A percentile compares a stretch with the other conserved stretches of the same genome.
These are phyloP conservation scores for Panaeolus papilionaceus DNA, from an alignment of 768 basidiomycete species.

Conservation along the genomic window DNA sequence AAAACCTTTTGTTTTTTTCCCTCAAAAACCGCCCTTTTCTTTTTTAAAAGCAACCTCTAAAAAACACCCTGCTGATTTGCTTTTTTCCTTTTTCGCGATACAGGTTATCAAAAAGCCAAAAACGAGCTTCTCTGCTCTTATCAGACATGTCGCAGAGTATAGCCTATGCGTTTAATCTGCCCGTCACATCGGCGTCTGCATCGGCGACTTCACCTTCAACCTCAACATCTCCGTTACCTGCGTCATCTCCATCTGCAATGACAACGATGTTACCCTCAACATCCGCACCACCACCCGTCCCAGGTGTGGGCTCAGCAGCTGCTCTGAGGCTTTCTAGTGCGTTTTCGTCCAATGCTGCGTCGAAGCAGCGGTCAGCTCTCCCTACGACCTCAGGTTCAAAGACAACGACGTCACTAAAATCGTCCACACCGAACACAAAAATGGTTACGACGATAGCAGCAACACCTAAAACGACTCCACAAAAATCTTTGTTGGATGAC, in stretches of 20 bases:
- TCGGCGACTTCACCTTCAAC: not conserved
- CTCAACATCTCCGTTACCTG: not conserved
- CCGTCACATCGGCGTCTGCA: not conserved
- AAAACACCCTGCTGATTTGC: too few species aligned
- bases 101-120: slow-evolving; percentile 72
- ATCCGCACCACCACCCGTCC: not conserved
- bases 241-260: not conserved
- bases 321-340: not conserved
- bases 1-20: too few species aligned
- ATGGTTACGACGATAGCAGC: not conserved
- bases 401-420: too few species aligned
- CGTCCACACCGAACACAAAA: not conserved
- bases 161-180: not conserved
- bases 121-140: slow-evolving; percentile 69
- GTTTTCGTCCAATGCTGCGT: slow-evolving; percentile 1
- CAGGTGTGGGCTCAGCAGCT: not conserved
- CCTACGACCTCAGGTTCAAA: too few species aligned
- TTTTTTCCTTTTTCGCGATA: not conserved
- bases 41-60: too few species aligned
- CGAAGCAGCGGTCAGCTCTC: too few species aligned
- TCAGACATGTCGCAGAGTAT: slow-evolving; percentile 52
- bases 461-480: too few species aligned
- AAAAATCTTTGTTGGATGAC: not conserved
- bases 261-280: not conserved
- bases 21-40: too few species aligned